Evolutionary conservation across 805 yeast genomes (phyloP).

Genomic region (Wickerhamiella cacticola): DNA sequence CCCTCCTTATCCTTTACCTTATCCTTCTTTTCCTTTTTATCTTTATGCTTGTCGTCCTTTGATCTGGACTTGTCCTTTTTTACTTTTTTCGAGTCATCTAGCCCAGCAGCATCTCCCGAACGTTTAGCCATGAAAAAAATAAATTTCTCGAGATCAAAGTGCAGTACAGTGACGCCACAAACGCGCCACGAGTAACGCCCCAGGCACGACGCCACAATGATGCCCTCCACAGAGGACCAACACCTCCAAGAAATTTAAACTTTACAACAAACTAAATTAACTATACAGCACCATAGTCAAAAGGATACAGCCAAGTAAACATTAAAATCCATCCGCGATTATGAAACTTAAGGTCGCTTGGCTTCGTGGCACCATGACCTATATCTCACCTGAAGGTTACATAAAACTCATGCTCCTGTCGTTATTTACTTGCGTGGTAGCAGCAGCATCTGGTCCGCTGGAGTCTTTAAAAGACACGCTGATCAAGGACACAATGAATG

Average conservation of each 20-base stretch:
- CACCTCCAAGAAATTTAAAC: no score
- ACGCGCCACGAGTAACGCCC: no score
- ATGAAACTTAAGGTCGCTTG: no score
- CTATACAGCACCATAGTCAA: no score
- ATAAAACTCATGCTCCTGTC: conserved; percentile 12
- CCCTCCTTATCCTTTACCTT: conserved; percentile 23
- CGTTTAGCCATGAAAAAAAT: conserved; percentile 7
- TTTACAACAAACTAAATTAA: background rate
- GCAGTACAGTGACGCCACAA: no score
- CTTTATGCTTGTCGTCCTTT: background rate
- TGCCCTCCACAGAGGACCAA: no score
- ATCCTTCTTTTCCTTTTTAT: conserved; percentile 22
- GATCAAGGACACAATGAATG: conserved; percentile 19
- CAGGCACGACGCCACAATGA: conserved; percentile 5
- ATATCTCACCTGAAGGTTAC: background rate
- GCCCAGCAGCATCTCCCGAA: conserved; percentile 3
- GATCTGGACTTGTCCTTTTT: conserved; percentile 5
- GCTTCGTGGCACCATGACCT: background rate
- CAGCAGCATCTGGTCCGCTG: conserved; percentile 1
- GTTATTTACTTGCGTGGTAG: background rate
- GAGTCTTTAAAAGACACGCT: background rate
- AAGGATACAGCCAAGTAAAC: no score
- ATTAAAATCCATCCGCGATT: no score
- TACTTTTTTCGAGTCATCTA: background rate
- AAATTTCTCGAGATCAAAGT: background rate